Evolutionary conservation across 2,329 filamentous ascomycete genomes (phyloP).

Genomic region (Fusarium tjaetaba): DNA sequence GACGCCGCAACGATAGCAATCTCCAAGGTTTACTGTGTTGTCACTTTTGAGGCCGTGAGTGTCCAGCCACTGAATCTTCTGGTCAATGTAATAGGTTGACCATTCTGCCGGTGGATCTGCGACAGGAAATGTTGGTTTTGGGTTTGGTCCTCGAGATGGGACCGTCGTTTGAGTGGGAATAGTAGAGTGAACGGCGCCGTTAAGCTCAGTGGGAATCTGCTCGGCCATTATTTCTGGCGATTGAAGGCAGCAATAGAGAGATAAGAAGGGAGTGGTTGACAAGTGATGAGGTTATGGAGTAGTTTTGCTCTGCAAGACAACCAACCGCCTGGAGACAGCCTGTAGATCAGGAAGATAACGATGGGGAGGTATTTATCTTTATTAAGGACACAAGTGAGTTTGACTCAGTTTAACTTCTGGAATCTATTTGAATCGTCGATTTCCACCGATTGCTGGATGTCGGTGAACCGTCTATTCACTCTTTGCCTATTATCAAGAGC

Average conservation of each 20-base stretch:
- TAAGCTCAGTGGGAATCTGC: not conserved
- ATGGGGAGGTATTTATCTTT: not conserved
- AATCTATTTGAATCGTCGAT: not conserved
- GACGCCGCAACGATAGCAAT: not conserved
- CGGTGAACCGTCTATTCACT: not conserved
- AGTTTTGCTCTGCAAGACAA: not conserved
- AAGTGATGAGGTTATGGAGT: not conserved
- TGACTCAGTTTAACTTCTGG: not conserved
- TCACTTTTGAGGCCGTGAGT: not conserved
- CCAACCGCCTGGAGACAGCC: not conserved
- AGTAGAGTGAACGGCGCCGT: not conserved
- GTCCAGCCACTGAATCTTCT: not conserved
- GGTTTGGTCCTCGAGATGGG: not conserved
- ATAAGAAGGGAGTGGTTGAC: not conserved
- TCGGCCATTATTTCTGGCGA: not conserved
- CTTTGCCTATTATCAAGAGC: not conserved
- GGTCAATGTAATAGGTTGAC: not conserved
- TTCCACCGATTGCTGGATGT: not conserved
- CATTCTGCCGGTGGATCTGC: not conserved
- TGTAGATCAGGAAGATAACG: not conserved
- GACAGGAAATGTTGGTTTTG: not conserved
- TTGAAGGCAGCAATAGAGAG: not conserved
- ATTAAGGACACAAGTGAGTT: not conserved
- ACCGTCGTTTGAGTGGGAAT: not conserved
- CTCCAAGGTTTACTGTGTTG: not conserved